A percentile compares a stretch with the other conserved stretches of the same genome.
These are phyloP conservation scores for Xylariaceae sp. DNA, from an alignment of 2,329 filamentous ascomycete species.

Conservation along the genomic window DNA sequence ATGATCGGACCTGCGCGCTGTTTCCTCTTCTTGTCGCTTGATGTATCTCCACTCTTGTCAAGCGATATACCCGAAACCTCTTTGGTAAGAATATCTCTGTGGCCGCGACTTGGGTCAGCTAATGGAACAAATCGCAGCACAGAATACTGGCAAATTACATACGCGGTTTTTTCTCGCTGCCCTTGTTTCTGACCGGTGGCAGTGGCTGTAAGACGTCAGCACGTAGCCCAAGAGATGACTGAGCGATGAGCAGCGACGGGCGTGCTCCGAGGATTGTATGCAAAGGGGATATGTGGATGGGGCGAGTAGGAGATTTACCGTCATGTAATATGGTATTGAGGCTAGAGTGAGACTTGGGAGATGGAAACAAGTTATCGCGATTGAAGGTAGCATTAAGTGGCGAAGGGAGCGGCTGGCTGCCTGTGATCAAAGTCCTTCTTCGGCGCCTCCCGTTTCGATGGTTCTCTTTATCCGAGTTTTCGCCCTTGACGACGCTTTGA, in stretches of 20 bases:
- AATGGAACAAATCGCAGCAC: not conserved
- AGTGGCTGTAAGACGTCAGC: conserved; percentile 25
- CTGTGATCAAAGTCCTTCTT: conserved; percentile 90
- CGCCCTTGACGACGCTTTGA: conserved; percentile 88
- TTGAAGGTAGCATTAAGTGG: conserved; percentile 91
- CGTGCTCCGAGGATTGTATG: not conserved
- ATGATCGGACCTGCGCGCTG: conserved; percentile 64
- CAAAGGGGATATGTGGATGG: not conserved
- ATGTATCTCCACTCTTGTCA: conserved; percentile 58
- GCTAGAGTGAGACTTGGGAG: conserved; percentile 66
- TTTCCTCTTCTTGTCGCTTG: conserved; percentile 63
- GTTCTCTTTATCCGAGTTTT: conserved; percentile 73
- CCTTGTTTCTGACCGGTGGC: conserved; percentile 64
- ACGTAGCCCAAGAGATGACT: conserved; percentile 12
- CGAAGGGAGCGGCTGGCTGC: conserved; percentile 92
- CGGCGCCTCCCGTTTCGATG: conserved; percentile 88
- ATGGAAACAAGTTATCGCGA: conserved; percentile 67
- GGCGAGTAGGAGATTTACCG: conserved; percentile 45
- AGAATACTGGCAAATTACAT: conserved; percentile 41
- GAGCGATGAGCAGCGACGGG: not conserved
- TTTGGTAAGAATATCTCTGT: conserved; percentile 80
- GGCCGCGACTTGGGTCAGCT: conserved; percentile 10
- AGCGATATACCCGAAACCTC: conserved; percentile 95
- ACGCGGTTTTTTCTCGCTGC: conserved; percentile 91
- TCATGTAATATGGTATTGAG: conserved; percentile 83